Conservation (phyloP, 805 yeast genomes). For the Saturnispora quitensis region DNA sequence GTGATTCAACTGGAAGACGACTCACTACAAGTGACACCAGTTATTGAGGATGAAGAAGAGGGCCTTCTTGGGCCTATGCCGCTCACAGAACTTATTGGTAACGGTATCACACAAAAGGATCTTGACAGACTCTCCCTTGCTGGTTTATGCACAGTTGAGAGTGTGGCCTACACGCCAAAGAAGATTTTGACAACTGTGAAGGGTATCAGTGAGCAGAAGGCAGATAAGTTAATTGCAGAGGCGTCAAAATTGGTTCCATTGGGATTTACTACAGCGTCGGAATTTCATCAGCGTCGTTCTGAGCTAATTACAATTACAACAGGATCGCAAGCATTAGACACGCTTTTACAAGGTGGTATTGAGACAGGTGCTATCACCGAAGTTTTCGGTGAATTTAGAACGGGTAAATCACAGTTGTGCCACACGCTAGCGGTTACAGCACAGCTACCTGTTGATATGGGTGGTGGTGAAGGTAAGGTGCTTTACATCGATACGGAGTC, state of each 20-base stretch:
- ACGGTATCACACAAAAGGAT: conserved; percentile 78
- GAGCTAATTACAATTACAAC: conserved; percentile 91
- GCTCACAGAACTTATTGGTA: conserved; percentile 51
- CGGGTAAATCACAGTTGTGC: conserved; percentile 95
- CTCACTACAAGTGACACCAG: background rate
- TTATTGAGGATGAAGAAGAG: conserved; percentile 40
- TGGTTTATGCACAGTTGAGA: conserved; percentile 84
- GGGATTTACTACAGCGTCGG: conserved; percentile 97
- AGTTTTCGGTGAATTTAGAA: conserved; percentile 93
- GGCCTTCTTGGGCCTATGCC: conserved; percentile 44
- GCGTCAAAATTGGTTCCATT: conserved; percentile 84
- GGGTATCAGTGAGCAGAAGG: conserved; percentile 94
- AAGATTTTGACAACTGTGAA: conserved; percentile 67
- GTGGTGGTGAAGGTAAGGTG: conserved; percentile 98
- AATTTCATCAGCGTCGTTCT: conserved; percentile 80
- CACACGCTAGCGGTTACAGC: conserved; percentile 96
- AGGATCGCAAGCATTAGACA: conserved; percentile 90
- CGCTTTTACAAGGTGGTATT: conserved; percentile 89
- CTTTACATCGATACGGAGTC: conserved; percentile 95
- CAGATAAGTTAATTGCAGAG: conserved; percentile 72
- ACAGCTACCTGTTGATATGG: conserved; percentile 91
- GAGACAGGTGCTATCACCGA: conserved; percentile 97
- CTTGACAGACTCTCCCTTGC: conserved; percentile 70
- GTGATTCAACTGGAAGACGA: conserved; percentile 1
- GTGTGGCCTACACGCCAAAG: conserved; percentile 89